Base-by-base conservation (phyloP, 257 asterid genomes). In the Salvia rosmarinus region DNA sequence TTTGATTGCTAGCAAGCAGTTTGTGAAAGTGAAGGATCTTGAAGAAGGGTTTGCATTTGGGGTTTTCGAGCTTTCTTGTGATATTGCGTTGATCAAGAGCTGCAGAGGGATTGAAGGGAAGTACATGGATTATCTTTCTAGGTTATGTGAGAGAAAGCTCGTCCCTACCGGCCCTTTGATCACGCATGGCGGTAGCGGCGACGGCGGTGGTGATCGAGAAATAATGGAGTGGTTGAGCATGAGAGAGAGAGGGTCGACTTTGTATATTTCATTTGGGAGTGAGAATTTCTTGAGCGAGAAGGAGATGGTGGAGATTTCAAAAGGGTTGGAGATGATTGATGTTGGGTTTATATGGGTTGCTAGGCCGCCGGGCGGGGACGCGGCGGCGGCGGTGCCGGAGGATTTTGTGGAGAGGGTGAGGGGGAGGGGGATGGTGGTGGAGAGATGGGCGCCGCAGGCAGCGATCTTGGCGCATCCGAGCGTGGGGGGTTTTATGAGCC, bases 401-500 rank as follows among this genome's bases (percentile, higher is more conserved):
- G 57, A 34, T 37, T 55, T 69, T 56, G 43, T 14, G 3, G 57
- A 55, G 34, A 21, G 56, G 66, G 25, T 25, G 60, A 16, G 4
- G 17, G 19, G 6, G 19, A 54, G 65, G 46, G 57, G 66, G 13
- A 2, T 55, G 57, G 28, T 69, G 5, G 56, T 56, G 44, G 19
- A 19, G 32, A 9, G 16, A 11, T 70, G 75, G 75, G 75, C 59
- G 0, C 59, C 67, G 23, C 67, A 70, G 40, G 51, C 68, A 3
- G 51, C 40, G 3, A 59, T 71, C 61, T 46, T 71, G 3, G 68
- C 51, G 1, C 75, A 71, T 46, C 7, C 8, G 12, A 58, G 73
- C 17, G 73, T 67, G 2, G 73, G 63, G 1, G 73, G 51, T 1
- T 67, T 67, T 62, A 67, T 51, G 73, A 67, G 63, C 73, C 73